Percentiles rank a stretch among this genome's conserved stretches.
These are phyloP conservation scores for Neurospora sp. DNA, from an alignment of 495 filamentous ascomycete species.

Conservation along the genomic window DNA sequence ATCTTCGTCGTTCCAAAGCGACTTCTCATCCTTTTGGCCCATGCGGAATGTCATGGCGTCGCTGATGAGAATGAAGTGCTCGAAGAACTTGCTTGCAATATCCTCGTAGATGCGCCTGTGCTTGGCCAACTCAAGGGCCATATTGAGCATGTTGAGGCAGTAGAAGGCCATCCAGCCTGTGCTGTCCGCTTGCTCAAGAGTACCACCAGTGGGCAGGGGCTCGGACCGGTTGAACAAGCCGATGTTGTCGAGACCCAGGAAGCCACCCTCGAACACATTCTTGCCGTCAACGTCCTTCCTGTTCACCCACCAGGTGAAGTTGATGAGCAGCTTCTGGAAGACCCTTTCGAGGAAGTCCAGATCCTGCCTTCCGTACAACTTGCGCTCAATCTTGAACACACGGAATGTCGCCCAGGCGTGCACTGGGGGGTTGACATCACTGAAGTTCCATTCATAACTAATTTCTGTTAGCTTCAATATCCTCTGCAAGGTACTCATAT, in stretches of 20 bases:
- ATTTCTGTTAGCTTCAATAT: neutral
- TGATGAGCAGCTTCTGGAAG: constrained; percentile 89
- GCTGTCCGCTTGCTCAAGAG: constrained; percentile 90
- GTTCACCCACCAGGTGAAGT: constrained; percentile 99
- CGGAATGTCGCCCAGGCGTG: constrained; percentile 94
- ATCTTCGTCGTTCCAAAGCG: constrained; percentile 90
- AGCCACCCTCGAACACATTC: constrained; percentile 94
- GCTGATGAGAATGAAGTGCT: constrained; percentile 95
- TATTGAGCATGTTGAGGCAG: constrained; percentile 90
- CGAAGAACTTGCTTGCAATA: constrained; percentile 96
- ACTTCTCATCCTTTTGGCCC: constrained; percentile 64
- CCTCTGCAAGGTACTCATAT: neutral
- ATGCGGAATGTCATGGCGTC: constrained; percentile 92
- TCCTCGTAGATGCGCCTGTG: constrained; percentile 95
- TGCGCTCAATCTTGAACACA: constrained; percentile 94
- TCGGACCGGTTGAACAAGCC: constrained; percentile 97
- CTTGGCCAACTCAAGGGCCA: constrained; percentile 87
- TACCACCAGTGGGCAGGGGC: constrained; percentile 84
- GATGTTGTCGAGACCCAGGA: constrained; percentile 95
- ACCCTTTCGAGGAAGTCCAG: constrained; percentile 92
- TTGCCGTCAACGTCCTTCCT: constrained; percentile 89
- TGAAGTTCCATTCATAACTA: constrained; percentile 94
- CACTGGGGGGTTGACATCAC: constrained; percentile 92
- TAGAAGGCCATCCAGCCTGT: constrained; percentile 99
- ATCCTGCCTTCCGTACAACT: constrained; percentile 90